Conservation (phyloP, 768 basidiomycete genomes). For the Boletus rufocinnamomeus region DNA sequence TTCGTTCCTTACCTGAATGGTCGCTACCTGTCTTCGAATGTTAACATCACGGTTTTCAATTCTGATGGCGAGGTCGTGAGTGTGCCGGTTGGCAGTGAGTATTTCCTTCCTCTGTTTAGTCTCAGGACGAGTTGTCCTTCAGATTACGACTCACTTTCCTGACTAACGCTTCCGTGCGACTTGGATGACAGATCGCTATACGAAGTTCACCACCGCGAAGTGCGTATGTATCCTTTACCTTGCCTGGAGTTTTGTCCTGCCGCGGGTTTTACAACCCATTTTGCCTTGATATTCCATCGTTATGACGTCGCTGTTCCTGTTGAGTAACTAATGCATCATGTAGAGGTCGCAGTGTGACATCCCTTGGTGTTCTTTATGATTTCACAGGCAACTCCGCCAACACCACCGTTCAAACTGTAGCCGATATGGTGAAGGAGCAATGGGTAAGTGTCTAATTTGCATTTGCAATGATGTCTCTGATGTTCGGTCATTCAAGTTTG, state of each 20-base stretch:
- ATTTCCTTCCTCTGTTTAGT: not conserved
- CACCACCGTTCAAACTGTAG: slow-evolving; percentile 74
- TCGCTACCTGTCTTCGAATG: slow-evolving; percentile 81
- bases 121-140: not conserved
- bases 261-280: not conserved
- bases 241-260: not conserved
- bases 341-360: slow-evolving; percentile 69
- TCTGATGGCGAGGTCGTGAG: slow-evolving; percentile 37
- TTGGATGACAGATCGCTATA: slow-evolving; percentile 48
- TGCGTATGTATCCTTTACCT: slow-evolving; percentile 35
- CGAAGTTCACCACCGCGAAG: slow-evolving; percentile 76
- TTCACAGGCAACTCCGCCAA: slow-evolving; percentile 71
- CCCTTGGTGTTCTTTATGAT: slow-evolving; percentile 78
- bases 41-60: slow-evolving; percentile 73
- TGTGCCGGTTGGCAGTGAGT: slow-evolving; percentile 48
- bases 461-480: not conserved
- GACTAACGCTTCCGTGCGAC: slow-evolving; percentile 38
- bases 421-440: slow-evolving; percentile 72
- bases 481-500: slow-evolving; percentile 50
- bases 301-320: not conserved
- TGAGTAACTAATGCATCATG: not conserved
- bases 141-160: not conserved
- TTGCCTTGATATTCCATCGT: not conserved
- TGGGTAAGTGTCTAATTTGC: slow-evolving; percentile 54
- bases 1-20: slow-evolving; percentile 68